phyloP scores from a whole-genome alignment of 257 asterid species.

The Ophiorrhiza pumila region DNA sequence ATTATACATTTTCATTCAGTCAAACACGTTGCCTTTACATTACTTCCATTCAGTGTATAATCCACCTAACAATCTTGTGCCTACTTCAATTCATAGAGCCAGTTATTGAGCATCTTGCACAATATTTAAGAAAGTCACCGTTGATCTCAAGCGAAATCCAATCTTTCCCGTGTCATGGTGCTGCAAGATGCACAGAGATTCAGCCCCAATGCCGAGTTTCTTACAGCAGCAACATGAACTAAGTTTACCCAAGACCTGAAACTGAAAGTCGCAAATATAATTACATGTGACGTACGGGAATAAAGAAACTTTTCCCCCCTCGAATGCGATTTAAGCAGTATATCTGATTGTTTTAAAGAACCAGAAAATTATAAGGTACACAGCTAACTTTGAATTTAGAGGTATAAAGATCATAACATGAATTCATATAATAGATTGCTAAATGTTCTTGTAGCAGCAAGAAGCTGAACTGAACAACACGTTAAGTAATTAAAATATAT shows the following conservation, averaged over 20 bases:
- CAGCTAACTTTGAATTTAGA: background rate
- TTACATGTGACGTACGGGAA: background rate
- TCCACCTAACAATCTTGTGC: background rate
- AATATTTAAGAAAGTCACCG: background rate
- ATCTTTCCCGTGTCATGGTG: background rate
- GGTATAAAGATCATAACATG: background rate
- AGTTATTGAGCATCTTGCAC: background rate
- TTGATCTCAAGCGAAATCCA: background rate
- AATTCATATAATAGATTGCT: background rate
- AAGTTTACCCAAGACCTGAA: background rate
- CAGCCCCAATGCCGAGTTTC: background rate
- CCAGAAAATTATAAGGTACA: background rate
- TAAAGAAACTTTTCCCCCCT: background rate
- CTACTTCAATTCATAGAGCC: background rate
- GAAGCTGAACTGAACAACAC: background rate
- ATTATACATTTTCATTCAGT: too few relatives aligned
- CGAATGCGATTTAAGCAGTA: background rate
- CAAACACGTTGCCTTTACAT: too few relatives aligned
- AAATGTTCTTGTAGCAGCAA: background rate
- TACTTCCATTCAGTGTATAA: too few relatives aligned
- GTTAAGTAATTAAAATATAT: background rate
- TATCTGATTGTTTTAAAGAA: background rate
- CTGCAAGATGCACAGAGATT: background rate
- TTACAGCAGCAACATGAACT: background rate
- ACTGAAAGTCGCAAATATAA: background rate